A percentile compares a stretch with the other conserved stretches of the same genome.
These are phyloP conservation scores for Gymnopilus dilepis DNA, from an alignment of 768 basidiomycete genomes.

Conservation along the genomic window DNA sequence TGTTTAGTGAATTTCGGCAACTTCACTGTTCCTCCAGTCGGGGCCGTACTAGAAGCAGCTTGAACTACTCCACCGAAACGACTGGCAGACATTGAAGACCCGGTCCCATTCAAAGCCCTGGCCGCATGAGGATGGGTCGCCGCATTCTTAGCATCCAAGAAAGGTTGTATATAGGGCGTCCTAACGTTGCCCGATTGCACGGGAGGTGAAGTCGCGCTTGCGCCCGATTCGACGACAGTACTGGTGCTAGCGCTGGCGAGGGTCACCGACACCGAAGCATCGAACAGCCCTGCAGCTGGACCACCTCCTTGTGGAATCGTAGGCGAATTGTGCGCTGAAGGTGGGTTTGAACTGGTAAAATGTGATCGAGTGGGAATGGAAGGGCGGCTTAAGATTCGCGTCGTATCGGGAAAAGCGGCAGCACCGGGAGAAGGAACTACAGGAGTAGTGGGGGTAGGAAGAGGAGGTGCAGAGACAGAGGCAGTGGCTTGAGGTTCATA, in stretches of 20 bases:
- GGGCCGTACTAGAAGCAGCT: no score
- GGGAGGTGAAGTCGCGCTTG: not conserved
- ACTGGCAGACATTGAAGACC: no score
- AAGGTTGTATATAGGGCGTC: no score
- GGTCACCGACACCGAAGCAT: not conserved
- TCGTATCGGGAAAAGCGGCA: no score
- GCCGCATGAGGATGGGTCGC: no score
- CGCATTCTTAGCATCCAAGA: no score
- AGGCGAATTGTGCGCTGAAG: not conserved
- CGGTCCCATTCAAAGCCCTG: no score
- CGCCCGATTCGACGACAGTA: not conserved
- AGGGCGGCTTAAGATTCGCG: not conserved
- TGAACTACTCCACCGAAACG: no score
- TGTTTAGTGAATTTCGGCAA: not conserved
- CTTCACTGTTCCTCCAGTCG: not conserved
- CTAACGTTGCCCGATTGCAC: not conserved
- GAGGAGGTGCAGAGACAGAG: not conserved
- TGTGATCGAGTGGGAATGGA: not conserved
- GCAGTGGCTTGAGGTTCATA: not conserved
- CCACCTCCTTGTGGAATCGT: not conserved
- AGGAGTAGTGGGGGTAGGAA: not conserved
- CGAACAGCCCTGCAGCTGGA: not conserved
- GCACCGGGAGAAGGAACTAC: no score
- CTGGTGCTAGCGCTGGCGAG: not conserved
- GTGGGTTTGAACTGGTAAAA: not conserved